Conservation (phyloP, 1,284 basidiomycete species). For the Cystobasidiaceae sp. region DNA sequence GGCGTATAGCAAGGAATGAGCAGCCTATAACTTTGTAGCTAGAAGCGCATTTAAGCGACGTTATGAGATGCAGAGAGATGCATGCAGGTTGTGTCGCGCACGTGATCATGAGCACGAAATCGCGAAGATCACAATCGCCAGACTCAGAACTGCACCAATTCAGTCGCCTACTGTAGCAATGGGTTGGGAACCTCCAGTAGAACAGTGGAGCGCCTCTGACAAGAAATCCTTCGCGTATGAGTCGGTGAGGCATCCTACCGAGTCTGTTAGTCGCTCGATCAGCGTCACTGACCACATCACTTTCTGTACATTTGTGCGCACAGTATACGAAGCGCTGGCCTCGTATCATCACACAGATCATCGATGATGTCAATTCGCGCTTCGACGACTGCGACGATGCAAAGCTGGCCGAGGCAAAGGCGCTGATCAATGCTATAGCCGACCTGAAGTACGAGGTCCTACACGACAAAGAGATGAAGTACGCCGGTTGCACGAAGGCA, state of each 20-base stretch:
- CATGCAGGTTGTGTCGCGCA: no score
- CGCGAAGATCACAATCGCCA: no score
- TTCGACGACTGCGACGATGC: slow-evolving; percentile 52
- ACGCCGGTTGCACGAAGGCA: neutral
- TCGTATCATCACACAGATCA: slow-evolving; percentile 71
- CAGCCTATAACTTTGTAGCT: no score
- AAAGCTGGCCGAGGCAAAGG: slow-evolving; percentile 64
- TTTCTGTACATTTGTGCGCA: slow-evolving; percentile 34
- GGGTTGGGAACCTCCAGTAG: slow-evolving; percentile 32
- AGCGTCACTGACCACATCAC: neutral
- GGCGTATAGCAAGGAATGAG: no score
- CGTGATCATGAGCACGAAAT: no score
- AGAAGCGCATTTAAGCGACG: no score
- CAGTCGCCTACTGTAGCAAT: neutral
- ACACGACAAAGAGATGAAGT: slow-evolving; percentile 66
- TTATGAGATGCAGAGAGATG: no score
- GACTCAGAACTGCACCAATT: no score
- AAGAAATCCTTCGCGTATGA: slow-evolving; percentile 29
- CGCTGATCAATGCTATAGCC: slow-evolving; percentile 70
- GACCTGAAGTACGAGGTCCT: slow-evolving; percentile 78
- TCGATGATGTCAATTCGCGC: slow-evolving; percentile 62
- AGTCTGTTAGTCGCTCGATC: neutral
- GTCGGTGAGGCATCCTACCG: slow-evolving; percentile 21
- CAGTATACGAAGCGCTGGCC: slow-evolving; percentile 66
- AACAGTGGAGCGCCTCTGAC: slow-evolving; percentile 32